These are phyloP conservation scores for Blastocystis sp. DNA, from an alignment of 352 stramenopile species.

Conservation along the genomic window DNA sequence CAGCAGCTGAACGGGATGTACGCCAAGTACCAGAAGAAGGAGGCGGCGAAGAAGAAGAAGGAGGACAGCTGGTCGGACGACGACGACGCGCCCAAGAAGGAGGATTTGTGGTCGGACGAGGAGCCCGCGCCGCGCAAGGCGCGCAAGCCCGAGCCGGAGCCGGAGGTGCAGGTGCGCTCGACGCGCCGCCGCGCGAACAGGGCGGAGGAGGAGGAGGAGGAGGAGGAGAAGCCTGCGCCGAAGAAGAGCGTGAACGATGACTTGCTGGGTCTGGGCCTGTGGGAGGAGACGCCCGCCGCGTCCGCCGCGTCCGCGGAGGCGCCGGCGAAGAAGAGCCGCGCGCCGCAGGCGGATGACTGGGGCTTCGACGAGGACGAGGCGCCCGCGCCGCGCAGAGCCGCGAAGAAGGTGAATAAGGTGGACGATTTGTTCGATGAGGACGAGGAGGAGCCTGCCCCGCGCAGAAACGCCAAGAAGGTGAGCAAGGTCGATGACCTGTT, in stretches of 20 bases:
- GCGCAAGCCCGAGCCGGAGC: neutral
- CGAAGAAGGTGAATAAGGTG: neutral
- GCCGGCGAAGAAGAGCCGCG: neutral
- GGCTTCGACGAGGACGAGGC: neutral
- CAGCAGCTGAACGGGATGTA: constrained; percentile 58
- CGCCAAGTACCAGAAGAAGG: constrained; percentile 50
- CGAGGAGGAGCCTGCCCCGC: constrained; percentile 1
- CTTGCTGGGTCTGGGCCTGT: constrained; percentile 53
- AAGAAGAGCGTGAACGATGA: constrained; percentile 16
- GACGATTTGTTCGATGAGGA: constrained; percentile 1
- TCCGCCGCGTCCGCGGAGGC: neutral
- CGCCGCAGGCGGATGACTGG: constrained; percentile 19
- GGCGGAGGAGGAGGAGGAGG: neutral
- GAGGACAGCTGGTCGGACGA: constrained; percentile 57
- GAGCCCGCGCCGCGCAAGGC: neutral
- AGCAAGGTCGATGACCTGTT: constrained; percentile 11
- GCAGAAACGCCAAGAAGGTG: neutral
- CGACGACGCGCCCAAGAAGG: constrained; percentile 20
- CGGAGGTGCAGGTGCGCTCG: constrained; percentile 48
- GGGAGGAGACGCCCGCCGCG: constrained; percentile 33
- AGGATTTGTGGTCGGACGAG: neutral
- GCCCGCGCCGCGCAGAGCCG: neutral
- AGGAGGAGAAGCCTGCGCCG: constrained; percentile 5
- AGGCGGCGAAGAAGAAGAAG: constrained; percentile 34
- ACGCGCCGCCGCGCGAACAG: constrained; percentile 39